Evolutionary conservation across 192 early-diverging fungal genomes (phyloP).

Genomic region (Podila epigama): DNA sequence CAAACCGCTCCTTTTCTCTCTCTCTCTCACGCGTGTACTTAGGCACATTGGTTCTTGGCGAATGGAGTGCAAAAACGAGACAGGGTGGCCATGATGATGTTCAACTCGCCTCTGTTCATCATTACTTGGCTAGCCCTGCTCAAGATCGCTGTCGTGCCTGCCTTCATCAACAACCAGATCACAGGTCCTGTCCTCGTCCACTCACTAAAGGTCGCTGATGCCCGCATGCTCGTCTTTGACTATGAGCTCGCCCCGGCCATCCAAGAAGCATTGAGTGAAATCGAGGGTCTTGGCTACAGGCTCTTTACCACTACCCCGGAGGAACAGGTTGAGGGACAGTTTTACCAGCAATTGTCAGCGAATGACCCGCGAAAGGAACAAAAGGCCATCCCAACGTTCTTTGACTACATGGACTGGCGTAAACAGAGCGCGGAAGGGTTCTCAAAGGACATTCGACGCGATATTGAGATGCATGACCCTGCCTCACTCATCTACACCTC

Average conservation of each 20-base stretch:
- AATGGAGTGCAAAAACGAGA: constrained; percentile 24
- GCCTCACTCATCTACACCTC: constrained; percentile 50
- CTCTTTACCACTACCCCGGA: constrained; percentile 35
- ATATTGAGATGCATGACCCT: constrained; percentile 13
- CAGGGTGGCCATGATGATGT: constrained; percentile 64
- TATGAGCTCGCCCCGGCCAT: constrained; percentile 23
- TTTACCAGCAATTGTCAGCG: constrained; percentile 23
- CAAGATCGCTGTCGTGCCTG: constrained; percentile 63
- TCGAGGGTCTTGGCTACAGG: constrained; percentile 19
- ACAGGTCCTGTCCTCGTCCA: constrained; percentile 47
- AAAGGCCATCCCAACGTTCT: constrained; percentile 49
- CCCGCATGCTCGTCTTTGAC: constrained; percentile 57
- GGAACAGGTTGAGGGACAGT: constrained; percentile 12
- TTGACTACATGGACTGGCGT: constrained; percentile 21
- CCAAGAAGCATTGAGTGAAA: constrained; percentile 27
- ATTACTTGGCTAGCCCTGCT: constrained; percentile 58
- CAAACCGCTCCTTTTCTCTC: background rate
- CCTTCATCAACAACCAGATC: constrained; percentile 70
- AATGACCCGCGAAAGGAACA: constrained; percentile 16
- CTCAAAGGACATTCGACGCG: background rate
- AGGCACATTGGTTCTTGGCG: constrained; percentile 41
- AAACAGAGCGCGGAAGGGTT: constrained; percentile 30
- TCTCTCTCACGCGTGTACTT: background rate
- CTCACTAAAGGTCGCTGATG: constrained; percentile 47
- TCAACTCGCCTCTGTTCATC: constrained; percentile 66